Base-by-base conservation (phyloP, 2,329 filamentous ascomycete species). In the Xylaria sp. region DNA sequence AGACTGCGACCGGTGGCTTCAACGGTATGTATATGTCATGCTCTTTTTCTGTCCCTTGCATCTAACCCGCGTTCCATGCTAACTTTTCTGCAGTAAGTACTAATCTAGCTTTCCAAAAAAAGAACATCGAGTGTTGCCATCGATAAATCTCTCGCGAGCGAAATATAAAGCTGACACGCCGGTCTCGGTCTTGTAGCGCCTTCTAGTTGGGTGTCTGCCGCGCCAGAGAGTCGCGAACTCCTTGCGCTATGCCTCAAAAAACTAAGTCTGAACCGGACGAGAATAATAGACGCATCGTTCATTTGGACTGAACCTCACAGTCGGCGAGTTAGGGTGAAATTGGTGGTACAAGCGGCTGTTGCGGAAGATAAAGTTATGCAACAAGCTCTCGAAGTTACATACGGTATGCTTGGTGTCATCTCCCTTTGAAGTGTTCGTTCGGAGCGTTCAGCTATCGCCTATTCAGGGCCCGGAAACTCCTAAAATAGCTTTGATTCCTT, bases 231-330 rank as follows among this genome's bases (percentile, higher is more conserved):
- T 50, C 90, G 94, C 81, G 96, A 99, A 83, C 86, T 99, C 66
- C 86, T 99, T 61, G 94, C 96, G 6, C 83, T 99, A 55, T 99
- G 96, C 81, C 85, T 99, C 72, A 91, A 93, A 78, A 97, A 96
- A 80, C 82, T 99, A 71, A 86, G 92, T 34, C 83, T 99, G 71
- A 89, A 91, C 79, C 97, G 96, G 83, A 93, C 97, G 73, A 88
- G 96, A 69, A 96, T 99, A 76, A 94, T 97, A 76, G 96, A 99
- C 79, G 96, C 96, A 55, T 92, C 90, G 76, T 99, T 98, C 78
- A 92, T 98, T 78, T 99, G 96, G 96, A 99, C 96, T 0, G 96
- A 99, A 81, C 95, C 96, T 12, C 96, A 99, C 83, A 97, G 94
- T 75, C 87, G 93, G 77, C 87, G 96, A 78, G 87, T 98, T 72